These are phyloP conservation scores for Leccinum subfulvum DNA, from an alignment of 1,284 basidiomycete genomes.

Conservation along the genomic window DNA sequence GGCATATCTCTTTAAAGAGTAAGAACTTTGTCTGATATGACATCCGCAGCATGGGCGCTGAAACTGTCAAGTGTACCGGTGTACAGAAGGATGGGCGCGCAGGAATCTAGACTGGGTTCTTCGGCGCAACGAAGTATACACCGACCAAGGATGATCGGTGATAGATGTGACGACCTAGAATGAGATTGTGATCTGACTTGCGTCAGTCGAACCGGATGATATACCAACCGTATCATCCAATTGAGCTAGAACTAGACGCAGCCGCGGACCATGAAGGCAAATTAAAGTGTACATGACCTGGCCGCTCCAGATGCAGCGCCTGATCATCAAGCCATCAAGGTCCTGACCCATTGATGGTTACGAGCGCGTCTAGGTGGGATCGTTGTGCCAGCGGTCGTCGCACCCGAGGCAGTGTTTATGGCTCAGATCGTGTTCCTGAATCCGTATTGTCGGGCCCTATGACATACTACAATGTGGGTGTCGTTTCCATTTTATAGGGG, in stretches of 20 bases:
- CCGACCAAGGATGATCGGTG: not conserved
- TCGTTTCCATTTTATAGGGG: not conserved
- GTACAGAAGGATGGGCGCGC: not conserved
- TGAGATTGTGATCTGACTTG: not conserved
- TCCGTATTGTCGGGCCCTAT: not conserved
- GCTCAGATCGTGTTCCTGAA: not conserved
- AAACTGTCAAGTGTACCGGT: not conserved
- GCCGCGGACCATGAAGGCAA: not conserved
- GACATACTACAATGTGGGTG: not conserved
- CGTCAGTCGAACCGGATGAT: not conserved
- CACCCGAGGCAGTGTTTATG: not conserved
- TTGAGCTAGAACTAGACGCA: not conserved
- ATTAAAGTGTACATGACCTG: not conserved
- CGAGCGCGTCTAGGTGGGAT: not conserved
- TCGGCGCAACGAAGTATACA: not conserved
- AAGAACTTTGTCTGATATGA: not conserved
- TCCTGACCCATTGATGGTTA: not conserved
- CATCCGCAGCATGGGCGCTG: not conserved
- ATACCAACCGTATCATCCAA: not conserved
- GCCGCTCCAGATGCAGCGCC: not conserved
- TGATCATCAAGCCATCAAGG: not conserved
- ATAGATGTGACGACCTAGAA: not conserved
- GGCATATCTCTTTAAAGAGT: not conserved
- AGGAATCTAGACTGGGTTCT: not conserved
- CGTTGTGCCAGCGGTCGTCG: not conserved